Conservation (phyloP, 2,329 filamentous ascomycete species). For the Fusarium sp. region DNA sequence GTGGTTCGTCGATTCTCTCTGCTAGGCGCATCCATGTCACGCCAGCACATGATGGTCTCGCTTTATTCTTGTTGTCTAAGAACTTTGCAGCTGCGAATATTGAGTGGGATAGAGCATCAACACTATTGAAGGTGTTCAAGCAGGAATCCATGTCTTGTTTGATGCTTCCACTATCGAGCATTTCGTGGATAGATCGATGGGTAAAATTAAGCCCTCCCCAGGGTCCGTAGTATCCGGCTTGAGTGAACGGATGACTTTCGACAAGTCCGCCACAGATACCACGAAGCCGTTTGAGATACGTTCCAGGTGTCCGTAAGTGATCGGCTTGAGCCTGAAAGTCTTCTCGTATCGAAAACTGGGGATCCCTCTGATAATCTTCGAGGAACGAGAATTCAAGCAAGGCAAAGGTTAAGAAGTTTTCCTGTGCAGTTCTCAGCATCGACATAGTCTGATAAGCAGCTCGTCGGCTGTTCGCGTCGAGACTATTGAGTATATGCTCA, state of each 20-base stretch:
- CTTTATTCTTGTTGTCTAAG: neutral
- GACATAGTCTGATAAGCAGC: neutral
- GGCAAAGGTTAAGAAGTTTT: neutral
- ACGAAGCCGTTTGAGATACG: neutral
- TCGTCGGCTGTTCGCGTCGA: neutral
- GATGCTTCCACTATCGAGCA: neutral
- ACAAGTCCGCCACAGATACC: neutral
- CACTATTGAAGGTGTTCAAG: neutral
- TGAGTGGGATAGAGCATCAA: neutral
- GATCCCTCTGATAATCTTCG: neutral
- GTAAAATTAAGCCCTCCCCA: neutral
- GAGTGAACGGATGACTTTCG: neutral
- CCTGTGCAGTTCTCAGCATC: neutral
- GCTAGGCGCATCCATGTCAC: neutral
- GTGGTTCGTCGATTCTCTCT: neutral
- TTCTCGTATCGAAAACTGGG: neutral
- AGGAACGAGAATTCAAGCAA: constrained; percentile 2
- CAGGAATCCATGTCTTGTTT: neutral
- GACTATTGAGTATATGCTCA: neutral
- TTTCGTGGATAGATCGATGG: neutral
- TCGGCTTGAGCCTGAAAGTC: neutral
- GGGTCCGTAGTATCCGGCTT: fast-evolving
- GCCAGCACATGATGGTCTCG: fast-evolving
- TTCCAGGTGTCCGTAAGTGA: neutral
- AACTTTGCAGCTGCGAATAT: neutral